Percentiles rank a stretch among this genome's conserved stretches.
Evolutionary conservation across 116 monocot genomes (phyloP).

Genomic region (Zostera marina): DNA sequence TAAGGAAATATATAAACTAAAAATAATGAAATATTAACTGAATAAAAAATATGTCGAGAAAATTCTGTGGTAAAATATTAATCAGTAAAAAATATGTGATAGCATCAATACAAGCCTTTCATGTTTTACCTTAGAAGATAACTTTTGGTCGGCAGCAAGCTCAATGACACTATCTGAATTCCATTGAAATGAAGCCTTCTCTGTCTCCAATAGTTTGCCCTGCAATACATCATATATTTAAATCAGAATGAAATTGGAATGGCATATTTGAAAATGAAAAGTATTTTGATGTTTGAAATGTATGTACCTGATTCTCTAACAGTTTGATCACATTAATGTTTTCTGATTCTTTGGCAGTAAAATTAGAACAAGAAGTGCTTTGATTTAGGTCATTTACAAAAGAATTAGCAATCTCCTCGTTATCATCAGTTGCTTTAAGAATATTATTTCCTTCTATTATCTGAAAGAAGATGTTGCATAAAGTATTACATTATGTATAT

Average conservation of each 20-base stretch:
- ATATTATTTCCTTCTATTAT: conserved; percentile 4
- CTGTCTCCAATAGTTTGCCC: conserved; percentile 42
- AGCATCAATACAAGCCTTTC: conserved; percentile 28
- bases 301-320: conserved; percentile 50
- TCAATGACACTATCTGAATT: conserved; percentile 46
- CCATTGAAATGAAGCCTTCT: conserved; percentile 24
- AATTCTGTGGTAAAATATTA: no score
- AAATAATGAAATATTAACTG: no score
- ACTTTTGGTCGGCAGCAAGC: conserved; percentile 44
- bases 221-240: conserved; percentile 15
- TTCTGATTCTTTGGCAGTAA: conserved; percentile 49
- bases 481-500: neutral
- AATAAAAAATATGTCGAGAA: no score
- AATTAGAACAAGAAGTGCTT: conserved; percentile 12
- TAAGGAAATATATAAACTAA: no score
- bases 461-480: neutral
- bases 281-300: neutral
- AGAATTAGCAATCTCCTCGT: conserved; percentile 1
- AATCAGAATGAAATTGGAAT: neutral
- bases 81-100: no score
- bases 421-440: neutral
- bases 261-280: neutral
- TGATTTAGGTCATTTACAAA: conserved; percentile 8
- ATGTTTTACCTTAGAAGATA: conserved; percentile 34
- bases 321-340: conserved; percentile 48